Conservation (phyloP, 306 rosid species). For the Arachis hypogaea region DNA sequence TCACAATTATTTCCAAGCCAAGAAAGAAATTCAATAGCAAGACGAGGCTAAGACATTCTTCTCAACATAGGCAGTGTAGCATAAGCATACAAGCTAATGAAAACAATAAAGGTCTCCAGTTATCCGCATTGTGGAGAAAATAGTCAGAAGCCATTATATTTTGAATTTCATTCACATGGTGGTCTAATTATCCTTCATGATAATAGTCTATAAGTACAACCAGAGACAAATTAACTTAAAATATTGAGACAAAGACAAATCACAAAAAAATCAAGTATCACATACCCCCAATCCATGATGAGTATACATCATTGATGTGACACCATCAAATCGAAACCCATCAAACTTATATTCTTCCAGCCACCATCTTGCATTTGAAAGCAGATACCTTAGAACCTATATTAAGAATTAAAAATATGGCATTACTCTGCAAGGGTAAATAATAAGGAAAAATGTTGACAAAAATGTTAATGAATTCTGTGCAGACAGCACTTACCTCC, state of each 20-base stretch:
- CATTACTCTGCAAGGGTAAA: slow-evolving; percentile 16
- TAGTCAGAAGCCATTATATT: slow-evolving; percentile 12
- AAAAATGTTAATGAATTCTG: slow-evolving; percentile 14
- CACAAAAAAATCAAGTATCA: slow-evolving; percentile 25
- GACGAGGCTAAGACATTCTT: background rate
- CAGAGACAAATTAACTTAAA: slow-evolving; percentile 26
- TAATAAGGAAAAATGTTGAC: slow-evolving; percentile 24
- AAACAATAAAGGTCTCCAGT: slow-evolving; percentile 2
- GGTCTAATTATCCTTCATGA: slow-evolving; percentile 19
- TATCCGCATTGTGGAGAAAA: slow-evolving; percentile 18
- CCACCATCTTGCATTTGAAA: slow-evolving; percentile 99
- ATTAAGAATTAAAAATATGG: slow-evolving; percentile 34
- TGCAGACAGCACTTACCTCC: slow-evolving; percentile 72
- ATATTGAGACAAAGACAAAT: slow-evolving; percentile 21
- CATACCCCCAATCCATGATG: slow-evolving; percentile 92
- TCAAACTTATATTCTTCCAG: slow-evolving; percentile 96
- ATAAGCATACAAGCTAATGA: slow-evolving; percentile 10
- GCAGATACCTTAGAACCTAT: slow-evolving; percentile 89
- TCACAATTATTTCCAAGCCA: background rate
- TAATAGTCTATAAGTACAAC: background rate
- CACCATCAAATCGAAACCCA: slow-evolving; percentile 97
- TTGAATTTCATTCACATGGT: slow-evolving; percentile 10
- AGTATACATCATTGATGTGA: slow-evolving; percentile 99
- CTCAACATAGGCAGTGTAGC: background rate
- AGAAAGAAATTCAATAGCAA: slow-evolving; percentile 1